Percentiles rank a stretch among this genome's conserved stretches.
These are phyloP conservation scores for Termitomyces sp. DNA, from an alignment of 768 basidiomycete species.

Conservation along the genomic window DNA sequence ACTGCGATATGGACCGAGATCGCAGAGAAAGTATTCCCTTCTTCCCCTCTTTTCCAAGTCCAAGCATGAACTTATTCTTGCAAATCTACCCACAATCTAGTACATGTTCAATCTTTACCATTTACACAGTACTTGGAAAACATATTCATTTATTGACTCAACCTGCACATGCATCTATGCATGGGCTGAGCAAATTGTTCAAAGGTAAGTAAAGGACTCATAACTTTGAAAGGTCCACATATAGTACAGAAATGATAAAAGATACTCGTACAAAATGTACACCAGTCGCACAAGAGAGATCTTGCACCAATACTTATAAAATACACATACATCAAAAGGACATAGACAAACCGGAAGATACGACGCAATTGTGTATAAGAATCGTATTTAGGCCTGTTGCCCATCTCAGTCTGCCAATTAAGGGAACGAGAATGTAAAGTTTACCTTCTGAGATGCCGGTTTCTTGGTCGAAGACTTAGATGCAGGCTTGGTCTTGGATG, in stretches of 20 bases:
- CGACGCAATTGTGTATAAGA: background rate
- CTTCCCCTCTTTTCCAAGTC: conserved; percentile 4
- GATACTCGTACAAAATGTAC: background rate
- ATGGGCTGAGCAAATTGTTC: background rate
- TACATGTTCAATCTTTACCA: background rate
- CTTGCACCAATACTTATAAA: background rate
- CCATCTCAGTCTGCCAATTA: background rate
- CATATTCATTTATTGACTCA: background rate
- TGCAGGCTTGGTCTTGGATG: conserved; percentile 26
- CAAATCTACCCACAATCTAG: background rate
- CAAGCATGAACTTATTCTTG: background rate
- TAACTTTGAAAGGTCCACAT: background rate
- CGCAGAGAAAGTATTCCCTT: conserved; percentile 4
- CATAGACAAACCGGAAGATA: background rate
- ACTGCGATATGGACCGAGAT: conserved; percentile 41
- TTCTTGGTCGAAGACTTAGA: conserved; percentile 22
- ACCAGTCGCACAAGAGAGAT: background rate
- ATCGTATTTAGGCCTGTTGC: background rate
- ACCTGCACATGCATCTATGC: background rate
- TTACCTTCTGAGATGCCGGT: conserved; percentile 19
- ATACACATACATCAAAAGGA: background rate
- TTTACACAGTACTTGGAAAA: background rate
- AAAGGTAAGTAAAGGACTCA: background rate
- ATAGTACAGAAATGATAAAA: background rate
- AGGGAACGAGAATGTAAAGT: background rate